Evolutionary conservation across 2,329 filamentous ascomycete species (phyloP).

Genomic region (Aspergillus glaucus): DNA sequence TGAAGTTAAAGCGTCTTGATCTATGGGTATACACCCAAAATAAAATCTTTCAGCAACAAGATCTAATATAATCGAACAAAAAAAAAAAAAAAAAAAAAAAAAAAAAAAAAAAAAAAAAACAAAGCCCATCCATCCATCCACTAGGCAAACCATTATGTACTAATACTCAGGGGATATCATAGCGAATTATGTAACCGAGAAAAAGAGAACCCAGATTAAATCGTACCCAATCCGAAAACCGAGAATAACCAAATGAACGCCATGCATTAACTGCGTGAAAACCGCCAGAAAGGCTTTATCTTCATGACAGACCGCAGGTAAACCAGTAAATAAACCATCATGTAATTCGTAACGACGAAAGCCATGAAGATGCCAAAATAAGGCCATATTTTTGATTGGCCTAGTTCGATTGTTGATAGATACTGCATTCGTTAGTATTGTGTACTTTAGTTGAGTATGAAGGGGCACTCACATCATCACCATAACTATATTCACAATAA

Average conservation of each 20-base stretch:
- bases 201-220: too few species aligned
- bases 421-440: slow-evolving; percentile 18
- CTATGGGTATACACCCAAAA: too few species aligned
- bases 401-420: slow-evolving; percentile 22
- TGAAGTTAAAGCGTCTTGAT: too few species aligned
- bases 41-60: too few species aligned
- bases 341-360: slow-evolving; percentile 28
- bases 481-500: slow-evolving; percentile 66
- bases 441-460: not conserved
- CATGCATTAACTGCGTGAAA: not conserved
- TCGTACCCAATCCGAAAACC: not conserved
- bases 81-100: too few species aligned
- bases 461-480: slow-evolving; percentile 25
- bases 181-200: too few species aligned
- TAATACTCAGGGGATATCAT: too few species aligned
- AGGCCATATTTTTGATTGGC: slow-evolving; percentile 28
- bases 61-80: too few species aligned
- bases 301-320: slow-evolving; percentile 29
- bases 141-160: too few species aligned
- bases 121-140: too few species aligned
- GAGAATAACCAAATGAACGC: not conserved
- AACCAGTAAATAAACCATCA: slow-evolving; percentile 30
- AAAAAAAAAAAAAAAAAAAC: too few species aligned
- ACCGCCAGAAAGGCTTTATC: slow-evolving; percentile 15
- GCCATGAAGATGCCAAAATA: slow-evolving; percentile 30